Evolutionary conservation across 345 rosid species (phyloP), one percentile per base, ranked within the genome.

Genomic region (Acer saccharum): DNA sequence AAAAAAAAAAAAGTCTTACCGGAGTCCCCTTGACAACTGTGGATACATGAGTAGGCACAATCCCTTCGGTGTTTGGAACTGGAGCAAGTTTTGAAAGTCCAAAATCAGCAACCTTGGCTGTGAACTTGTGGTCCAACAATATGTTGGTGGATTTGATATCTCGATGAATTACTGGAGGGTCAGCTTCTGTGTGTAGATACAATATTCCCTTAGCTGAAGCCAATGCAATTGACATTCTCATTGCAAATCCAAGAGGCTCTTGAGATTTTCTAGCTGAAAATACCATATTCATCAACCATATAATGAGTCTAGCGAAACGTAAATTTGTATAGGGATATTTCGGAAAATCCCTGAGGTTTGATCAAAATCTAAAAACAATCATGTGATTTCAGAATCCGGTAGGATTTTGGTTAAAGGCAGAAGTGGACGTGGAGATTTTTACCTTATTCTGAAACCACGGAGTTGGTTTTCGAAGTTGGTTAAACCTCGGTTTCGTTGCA

Each of bases 21-120:
- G 97, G 98, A 57, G 99, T 96, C 35, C 99, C 98, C 82, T 94
- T 94, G 4, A 96, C 98, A 76, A 89, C 95, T 2, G 99, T 96
- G 55, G 94, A 93, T 44, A 91, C 88, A 78, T 96, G 97, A 72
- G 84, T 86, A 12, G 97, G 91, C 70, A 79, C 83, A 69, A 78
- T 46, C 75, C 92, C 97, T 84, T 91, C 97, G 65, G 85, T 52
- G 79, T 90, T 87, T 39, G 94, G 95, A 73, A 88, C 90, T 13
- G 97, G 95, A 13, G 99, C 99, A 16, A 96, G 95, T 80, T 89
- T 85, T 14, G 97, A 96, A 62, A 96, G 91, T 72, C 99, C 97
- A 81, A 96, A 96, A 84, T 96, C 98, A 62, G 99, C 97, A 77
- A 96, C 99, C 81, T 94, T 93, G 21, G 98, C 97, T 44, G 76